A percentile compares a stretch with the other conserved stretches of the same genome.
Conservation (phyloP, 192 early-diverging fungal species). For the Lobosporangium transversale region DNA sequence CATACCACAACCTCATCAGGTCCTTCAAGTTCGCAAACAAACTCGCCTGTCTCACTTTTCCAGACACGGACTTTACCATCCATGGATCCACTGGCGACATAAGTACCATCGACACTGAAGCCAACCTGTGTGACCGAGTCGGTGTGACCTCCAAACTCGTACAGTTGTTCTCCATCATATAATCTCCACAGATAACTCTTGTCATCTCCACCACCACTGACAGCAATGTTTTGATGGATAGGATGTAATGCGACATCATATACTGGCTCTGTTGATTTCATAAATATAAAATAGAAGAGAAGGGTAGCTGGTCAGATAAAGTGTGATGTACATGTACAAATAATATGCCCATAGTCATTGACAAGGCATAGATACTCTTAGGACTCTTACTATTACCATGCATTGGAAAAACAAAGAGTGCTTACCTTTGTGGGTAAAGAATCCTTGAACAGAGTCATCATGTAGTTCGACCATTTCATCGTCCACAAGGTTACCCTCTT, state of each 20-base stretch:
- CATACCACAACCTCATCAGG: slow-evolving; percentile 88
- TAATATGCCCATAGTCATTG: no score
- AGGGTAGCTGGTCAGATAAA: no score
- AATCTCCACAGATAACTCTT: slow-evolving; percentile 87
- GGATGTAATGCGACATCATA: slow-evolving; percentile 88
- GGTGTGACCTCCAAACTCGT: slow-evolving; percentile 78
- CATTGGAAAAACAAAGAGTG: not conserved
- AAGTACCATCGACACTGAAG: slow-evolving; percentile 86
- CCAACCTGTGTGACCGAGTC: slow-evolving; percentile 88
- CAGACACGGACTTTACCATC: slow-evolving; percentile 90
- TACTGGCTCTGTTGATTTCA: slow-evolving; percentile 74
- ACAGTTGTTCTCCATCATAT: slow-evolving; percentile 83
- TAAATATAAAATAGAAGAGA: not conserved
- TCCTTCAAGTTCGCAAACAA: slow-evolving; percentile 80
- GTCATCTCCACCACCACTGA: slow-evolving; percentile 94
- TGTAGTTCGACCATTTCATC: slow-evolving; percentile 69
- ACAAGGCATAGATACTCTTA: no score
- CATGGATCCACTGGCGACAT: slow-evolving; percentile 94
- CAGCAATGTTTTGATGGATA: slow-evolving; percentile 68
- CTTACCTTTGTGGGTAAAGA: slow-evolving; percentile 86
- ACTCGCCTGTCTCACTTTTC: slow-evolving; percentile 67
- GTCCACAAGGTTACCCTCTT: slow-evolving; percentile 57
- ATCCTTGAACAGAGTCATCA: slow-evolving; percentile 92
- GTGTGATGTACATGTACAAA: no score
- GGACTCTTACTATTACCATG: no score